These are phyloP conservation scores for Wickerhamiella infanticola DNA, from an alignment of 1,139 yeast species.

Conservation along the genomic window DNA sequence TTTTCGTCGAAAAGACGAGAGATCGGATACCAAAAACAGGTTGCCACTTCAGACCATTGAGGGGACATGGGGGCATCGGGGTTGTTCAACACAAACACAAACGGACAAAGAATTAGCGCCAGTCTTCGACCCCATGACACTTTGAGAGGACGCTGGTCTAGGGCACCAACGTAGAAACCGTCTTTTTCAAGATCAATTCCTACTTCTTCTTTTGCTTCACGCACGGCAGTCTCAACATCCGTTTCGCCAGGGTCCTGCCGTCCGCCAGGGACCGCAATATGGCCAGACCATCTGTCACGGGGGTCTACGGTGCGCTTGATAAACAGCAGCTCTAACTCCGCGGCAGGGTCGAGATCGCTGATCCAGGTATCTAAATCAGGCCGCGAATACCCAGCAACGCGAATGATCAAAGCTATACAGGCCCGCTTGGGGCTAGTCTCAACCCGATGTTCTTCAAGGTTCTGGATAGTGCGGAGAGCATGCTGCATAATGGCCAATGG, in stretches of 20 bases:
- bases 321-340: constrained; percentile 21
- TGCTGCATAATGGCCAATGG: neutral
- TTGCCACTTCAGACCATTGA: constrained; percentile 25
- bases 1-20: constrained; percentile 16
- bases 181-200: constrained; percentile 22
- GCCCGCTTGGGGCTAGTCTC: constrained; percentile 3
- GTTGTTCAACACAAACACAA: constrained; percentile 20
- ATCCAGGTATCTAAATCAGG: constrained; percentile 2
- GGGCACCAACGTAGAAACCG: constrained; percentile 22
- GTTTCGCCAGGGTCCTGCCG: constrained; percentile 24
- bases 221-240: constrained; percentile 21
- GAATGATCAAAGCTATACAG: constrained; percentile 6
- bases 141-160: constrained; percentile 24
- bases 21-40: constrained; percentile 28
- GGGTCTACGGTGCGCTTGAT: constrained; percentile 25
- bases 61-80: constrained; percentile 16
- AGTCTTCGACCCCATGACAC: constrained; percentile 23
- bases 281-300: constrained; percentile 30
- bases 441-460: neutral
- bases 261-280: constrained; percentile 30
- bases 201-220: constrained; percentile 28
- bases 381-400: constrained; percentile 3
- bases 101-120: constrained; percentile 26
- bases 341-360: neutral
- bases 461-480: neutral